These are phyloP conservation scores for Termitomyces sp. DNA, from an alignment of 768 basidiomycete genomes.

Conservation along the genomic window DNA sequence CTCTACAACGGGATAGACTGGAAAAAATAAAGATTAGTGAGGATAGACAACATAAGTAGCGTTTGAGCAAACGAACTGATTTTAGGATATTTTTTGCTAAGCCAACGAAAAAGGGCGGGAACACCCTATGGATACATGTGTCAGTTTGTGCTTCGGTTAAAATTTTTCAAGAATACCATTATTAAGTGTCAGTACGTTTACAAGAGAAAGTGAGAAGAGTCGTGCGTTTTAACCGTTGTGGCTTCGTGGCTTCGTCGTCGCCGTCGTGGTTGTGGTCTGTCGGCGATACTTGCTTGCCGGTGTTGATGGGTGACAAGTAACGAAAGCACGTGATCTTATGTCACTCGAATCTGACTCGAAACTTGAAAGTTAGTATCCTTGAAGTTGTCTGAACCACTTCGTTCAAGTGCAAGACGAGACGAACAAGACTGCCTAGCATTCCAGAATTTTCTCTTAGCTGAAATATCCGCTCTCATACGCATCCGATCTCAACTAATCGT, in stretches of 20 bases:
- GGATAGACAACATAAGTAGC: not conserved
- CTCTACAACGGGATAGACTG: slow-evolving; percentile 78
- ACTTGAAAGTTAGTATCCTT: not conserved
- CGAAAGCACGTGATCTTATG: slow-evolving; percentile 13
- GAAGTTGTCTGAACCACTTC: not conserved
- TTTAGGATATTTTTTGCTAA: slow-evolving; percentile 98
- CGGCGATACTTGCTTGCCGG: not conserved
- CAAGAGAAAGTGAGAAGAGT: not conserved
- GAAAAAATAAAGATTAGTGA: not conserved
- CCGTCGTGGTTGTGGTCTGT: slow-evolving; percentile 5
- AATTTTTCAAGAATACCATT: slow-evolving; percentile 1
- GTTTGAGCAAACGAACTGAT: slow-evolving; percentile 58
- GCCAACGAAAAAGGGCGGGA: slow-evolving; percentile 96
- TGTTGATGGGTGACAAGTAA: slow-evolving; percentile 4
- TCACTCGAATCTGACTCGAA: slow-evolving; percentile 17
- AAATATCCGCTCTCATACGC: not conserved
- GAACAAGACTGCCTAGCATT: not conserved
- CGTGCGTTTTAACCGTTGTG: not conserved
- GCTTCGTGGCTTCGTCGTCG: not conserved
- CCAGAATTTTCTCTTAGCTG: not conserved
- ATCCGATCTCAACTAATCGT: not conserved
- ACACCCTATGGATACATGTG: slow-evolving; percentile 65
- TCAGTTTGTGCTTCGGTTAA: not conserved
- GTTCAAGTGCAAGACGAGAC: not conserved
- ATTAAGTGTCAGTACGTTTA: slow-evolving; percentile 1